Base-by-base conservation (phyloP, 2,329 filamentous ascomycete genomes). In the Stagonosporopsis vannaccii region DNA sequence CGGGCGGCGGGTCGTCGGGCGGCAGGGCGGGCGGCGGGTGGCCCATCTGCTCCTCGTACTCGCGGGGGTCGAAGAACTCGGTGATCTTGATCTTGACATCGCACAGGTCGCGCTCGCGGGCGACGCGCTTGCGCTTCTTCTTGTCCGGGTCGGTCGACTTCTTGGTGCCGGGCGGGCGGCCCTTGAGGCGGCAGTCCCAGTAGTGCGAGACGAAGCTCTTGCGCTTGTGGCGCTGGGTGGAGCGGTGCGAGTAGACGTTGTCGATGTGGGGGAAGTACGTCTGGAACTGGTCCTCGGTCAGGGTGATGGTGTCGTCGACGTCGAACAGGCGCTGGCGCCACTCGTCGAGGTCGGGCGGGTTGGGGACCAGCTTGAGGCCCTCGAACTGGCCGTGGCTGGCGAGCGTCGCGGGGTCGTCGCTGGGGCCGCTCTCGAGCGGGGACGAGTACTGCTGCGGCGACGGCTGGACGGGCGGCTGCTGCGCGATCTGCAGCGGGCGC, bases 1-100 rank as follows among this genome's bases (percentile, higher is more conserved):
- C 42, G 25, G 51, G 26, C 33, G 45, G 9, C 12, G 48, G 51
- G 4, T 48, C 46, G 11, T 64, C 56, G n/a, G 55, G 51, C 12
- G 58, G 58, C 12, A 50, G 44, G 17, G 56, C 52, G 23, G 71
- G 69, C 9, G 70, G 68, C 19, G 67, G 63, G 15, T 66, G 61
- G 15, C 71, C 69, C 28, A 69, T 65, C 45, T 75, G 72, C 48
- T 76, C 74, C 33, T 67, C 63, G 32, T 75, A 68, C 41, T 75
- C 71, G 19, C 72, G 78, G 33, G 83, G 84, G 9, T 88, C 84
- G 50, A 89, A 88, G 76, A 90, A 91, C 74, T 93, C 90, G 2
- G 89, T 92, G 57, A 93, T 91, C 74, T 92, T 93, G 73, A 93
- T 92, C 77, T 93, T 93, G 61, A 93, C 90, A 73, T 93, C 90